phyloP scores from a whole-genome alignment of 805 yeast species.

The Candida yuanshanica region DNA sequence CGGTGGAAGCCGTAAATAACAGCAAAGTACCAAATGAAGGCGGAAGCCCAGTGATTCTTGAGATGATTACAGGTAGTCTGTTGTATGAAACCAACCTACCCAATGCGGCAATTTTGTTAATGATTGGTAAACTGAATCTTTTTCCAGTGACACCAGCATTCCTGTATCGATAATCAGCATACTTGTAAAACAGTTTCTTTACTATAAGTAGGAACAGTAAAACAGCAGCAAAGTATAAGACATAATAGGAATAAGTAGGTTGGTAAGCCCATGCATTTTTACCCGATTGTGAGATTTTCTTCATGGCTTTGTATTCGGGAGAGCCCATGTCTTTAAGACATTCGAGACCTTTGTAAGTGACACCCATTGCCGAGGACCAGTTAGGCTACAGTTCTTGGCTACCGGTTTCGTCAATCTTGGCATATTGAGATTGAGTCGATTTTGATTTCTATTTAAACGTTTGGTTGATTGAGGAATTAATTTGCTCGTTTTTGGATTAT shows the following conservation, averaged over 20 bases:
- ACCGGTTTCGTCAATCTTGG: no score
- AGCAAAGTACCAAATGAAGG: slow-evolving; percentile 31
- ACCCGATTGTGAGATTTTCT: slow-evolving; percentile 12
- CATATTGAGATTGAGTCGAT: no score
- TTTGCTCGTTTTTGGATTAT: no score
- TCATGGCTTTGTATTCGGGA: slow-evolving; percentile 1
- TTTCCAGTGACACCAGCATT: slow-evolving; percentile 6
- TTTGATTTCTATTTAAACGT: no score
- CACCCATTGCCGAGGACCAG: slow-evolving; percentile 4
- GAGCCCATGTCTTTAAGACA: slow-evolving; percentile 11
- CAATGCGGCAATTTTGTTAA: slow-evolving; percentile 24
- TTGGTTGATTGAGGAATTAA: no score
- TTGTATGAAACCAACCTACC: slow-evolving; percentile 29
- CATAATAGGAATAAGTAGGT: slow-evolving; percentile 11
- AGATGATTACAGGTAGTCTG: slow-evolving; percentile 26
- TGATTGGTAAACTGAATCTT: neutral
- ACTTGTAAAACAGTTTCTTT: slow-evolving; percentile 9
- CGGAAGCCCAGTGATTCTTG: slow-evolving; percentile 33
- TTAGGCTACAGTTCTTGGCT: no score
- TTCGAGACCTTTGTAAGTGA: slow-evolving; percentile 15
- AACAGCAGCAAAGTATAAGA: slow-evolving; percentile 14
- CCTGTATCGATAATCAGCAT: slow-evolving; percentile 15
- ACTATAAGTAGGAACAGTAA: slow-evolving; percentile 6
- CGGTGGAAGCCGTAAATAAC: slow-evolving; percentile 27
- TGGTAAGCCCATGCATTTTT: slow-evolving; percentile 14